Evolutionary conservation across 257 asterid genomes (phyloP), one percentile per base, ranked within the genome.

Genomic region (Mitragyna speciosa): DNA sequence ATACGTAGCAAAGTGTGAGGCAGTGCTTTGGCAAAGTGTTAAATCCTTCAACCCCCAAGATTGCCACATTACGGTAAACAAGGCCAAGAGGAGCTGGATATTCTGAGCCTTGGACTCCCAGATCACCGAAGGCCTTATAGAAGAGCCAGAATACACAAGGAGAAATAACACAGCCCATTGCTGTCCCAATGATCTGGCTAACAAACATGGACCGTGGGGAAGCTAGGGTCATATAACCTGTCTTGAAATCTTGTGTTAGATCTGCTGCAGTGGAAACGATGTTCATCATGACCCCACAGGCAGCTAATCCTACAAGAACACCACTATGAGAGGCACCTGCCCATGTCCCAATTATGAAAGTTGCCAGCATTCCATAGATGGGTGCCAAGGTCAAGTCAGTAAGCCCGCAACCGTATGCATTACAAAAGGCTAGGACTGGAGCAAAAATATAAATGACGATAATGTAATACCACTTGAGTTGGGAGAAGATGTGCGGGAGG

Each of bases 201-300:
- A 94, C 79, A 20, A 94, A 91, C 98, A 94, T 94, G 79, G 98
- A 91, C 79, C 98, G 83, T 0, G 98, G 98, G 56, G 98, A 94
- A 0, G 98, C 96, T 2, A 94, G 84, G 74, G 98, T 94, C 95
- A 92, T 80, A 77, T 94, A 94, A 63, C 98, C 98, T 7, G 98
- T 92, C 83, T 91, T 94, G 80, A 94, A 94, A 72, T 92, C 98
- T 85, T 92, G 98, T 6, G 87, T 88, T 54, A 94, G 91, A 90
- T 94, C 98, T 0, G 98, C 92, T 70, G 98, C 98, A 4, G 98
- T 94, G 6, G 98, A 81, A 43, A 92, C 98, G 1, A 94, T 94
- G 78, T 92, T 94, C 98, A 94, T 94, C 98, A 94, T 92, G 75
- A 94, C 98, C 2, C 98, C 98, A 79, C 97, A 94, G 0, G 98